Percentiles rank a stretch among this genome's conserved stretches.
Conservation (phyloP, 352 stramenopile genomes). For the Stramenopiles sp. region DNA sequence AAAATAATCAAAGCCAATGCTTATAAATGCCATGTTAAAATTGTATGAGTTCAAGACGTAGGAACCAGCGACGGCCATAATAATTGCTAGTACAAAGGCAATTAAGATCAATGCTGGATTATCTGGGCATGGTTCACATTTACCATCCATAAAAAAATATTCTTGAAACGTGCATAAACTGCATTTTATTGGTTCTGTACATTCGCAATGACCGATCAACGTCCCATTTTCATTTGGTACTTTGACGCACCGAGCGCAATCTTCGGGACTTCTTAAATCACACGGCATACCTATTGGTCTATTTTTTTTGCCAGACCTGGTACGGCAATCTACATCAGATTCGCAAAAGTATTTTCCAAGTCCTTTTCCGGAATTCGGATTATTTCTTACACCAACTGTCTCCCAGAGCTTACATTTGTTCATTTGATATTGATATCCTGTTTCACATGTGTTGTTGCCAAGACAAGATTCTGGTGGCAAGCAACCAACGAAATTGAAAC, state of each 20-base stretch:
- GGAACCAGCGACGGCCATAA: not conserved
- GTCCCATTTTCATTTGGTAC: not conserved
- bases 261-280: constrained; percentile 2
- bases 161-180: not conserved
- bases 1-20: constrained; percentile 57
- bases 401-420: constrained; percentile 8
- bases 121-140: constrained; percentile 8
- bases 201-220: constrained; percentile 4
- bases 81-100: constrained; percentile 3
- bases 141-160: not conserved
- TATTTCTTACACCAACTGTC: not conserved
- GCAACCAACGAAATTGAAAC: constrained; percentile 11
- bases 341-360: not conserved
- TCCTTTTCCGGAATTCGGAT: not conserved
- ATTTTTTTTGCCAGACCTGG: constrained; percentile 2
- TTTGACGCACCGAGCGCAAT: not conserved
- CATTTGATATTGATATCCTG: constrained; percentile 10
- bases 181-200: not conserved
- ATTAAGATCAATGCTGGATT: constrained; percentile 7
- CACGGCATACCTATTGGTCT: not conserved
- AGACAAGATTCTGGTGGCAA: constrained; percentile 6
- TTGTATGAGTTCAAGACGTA: constrained; percentile 26
- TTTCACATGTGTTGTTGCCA: constrained; percentile 6
- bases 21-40: constrained; percentile 43
- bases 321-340: constrained; percentile 7